These are phyloP conservation scores for Diaporthe vexans DNA, from an alignment of 2,329 filamentous ascomycete genomes.

Conservation along the genomic window DNA sequence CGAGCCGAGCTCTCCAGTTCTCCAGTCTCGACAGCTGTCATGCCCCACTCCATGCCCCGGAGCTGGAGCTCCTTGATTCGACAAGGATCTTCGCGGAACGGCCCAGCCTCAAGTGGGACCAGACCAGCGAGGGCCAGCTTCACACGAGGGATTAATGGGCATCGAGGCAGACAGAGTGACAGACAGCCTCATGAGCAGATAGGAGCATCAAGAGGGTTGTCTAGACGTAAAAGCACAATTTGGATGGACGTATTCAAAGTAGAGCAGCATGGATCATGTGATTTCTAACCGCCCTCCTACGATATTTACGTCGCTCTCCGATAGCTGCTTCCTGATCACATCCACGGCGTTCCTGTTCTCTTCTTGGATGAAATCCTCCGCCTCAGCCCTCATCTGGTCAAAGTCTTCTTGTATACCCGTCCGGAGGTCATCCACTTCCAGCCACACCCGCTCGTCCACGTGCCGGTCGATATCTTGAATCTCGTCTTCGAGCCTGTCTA, in stretches of 20 bases:
- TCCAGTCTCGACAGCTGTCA: not conserved
- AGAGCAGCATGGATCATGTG: conserved; percentile 13
- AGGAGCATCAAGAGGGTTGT: not conserved
- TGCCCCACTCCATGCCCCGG: not conserved
- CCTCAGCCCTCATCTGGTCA: conserved; percentile 16
- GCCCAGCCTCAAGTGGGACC: conserved; percentile 23
- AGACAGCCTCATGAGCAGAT: not conserved
- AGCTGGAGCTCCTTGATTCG: conserved; percentile 26
- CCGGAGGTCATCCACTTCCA: conserved; percentile 28
- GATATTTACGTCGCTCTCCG: conserved; percentile 25
- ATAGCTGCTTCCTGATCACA: conserved; percentile 15
- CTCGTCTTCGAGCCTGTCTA: conserved; percentile 20
- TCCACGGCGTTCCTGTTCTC: conserved; percentile 15
- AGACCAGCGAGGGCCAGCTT: not conserved
- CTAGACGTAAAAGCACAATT: not conserved
- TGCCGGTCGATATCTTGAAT: conserved; percentile 8
- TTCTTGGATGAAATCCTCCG: not conserved
- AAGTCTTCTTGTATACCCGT: conserved; percentile 19
- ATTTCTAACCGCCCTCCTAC: conserved; percentile 17
- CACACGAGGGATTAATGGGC: not conserved
- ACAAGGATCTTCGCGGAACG: conserved; percentile 16
- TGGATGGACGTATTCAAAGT: not conserved
- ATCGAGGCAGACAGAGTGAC: not conserved
- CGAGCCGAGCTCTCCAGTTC: no score
- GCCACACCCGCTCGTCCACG: conserved; percentile 19